Percentiles rank a stretch among this genome's conserved stretches.
Conservation (phyloP, 306 rosid genomes). For the Gastrolobium villosum region DNA sequence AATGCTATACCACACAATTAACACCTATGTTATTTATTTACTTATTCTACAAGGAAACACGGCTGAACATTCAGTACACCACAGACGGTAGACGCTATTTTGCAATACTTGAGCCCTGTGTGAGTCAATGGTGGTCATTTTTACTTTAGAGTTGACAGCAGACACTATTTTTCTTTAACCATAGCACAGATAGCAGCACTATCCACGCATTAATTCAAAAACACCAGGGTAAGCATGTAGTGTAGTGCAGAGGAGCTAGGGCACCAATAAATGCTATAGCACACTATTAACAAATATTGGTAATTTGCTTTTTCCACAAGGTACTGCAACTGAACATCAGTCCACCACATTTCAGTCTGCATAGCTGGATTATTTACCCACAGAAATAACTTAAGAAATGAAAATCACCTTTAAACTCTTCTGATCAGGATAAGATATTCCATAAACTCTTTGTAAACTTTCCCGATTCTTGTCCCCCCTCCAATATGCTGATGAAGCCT, state of each 20-base stretch:
- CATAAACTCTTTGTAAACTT: conserved; percentile 96
- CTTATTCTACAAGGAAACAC: conserved; percentile 4
- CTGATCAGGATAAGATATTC: conserved; percentile 96
- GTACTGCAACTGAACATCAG: conserved; percentile 15
- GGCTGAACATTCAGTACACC: conserved; percentile 4
- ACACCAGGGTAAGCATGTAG: background rate
- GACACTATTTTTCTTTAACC: background rate
- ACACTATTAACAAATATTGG: background rate
- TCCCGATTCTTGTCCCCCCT: conserved; percentile 92
- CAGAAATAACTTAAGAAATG: background rate
- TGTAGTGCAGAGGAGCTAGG: background rate
- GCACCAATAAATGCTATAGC: background rate
- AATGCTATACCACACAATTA: conserved; percentile 1
- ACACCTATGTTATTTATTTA: conserved; percentile 1
- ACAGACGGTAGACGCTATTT: background rate
- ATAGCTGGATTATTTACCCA: conserved; percentile 13
- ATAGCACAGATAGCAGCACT: background rate
- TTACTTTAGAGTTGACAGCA: background rate
- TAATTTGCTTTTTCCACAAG: conserved; percentile 23
- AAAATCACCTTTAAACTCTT: conserved; percentile 83
- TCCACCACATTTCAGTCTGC: conserved; percentile 25
- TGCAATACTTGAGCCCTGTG: background rate
- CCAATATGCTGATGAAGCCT: conserved; percentile 99
- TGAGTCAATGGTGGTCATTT: background rate
- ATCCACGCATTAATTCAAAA: conserved; percentile 11